These are phyloP conservation scores for Saccharomyces hybrid DNA, from an alignment of 1,139 yeast species.

Conservation along the genomic window DNA sequence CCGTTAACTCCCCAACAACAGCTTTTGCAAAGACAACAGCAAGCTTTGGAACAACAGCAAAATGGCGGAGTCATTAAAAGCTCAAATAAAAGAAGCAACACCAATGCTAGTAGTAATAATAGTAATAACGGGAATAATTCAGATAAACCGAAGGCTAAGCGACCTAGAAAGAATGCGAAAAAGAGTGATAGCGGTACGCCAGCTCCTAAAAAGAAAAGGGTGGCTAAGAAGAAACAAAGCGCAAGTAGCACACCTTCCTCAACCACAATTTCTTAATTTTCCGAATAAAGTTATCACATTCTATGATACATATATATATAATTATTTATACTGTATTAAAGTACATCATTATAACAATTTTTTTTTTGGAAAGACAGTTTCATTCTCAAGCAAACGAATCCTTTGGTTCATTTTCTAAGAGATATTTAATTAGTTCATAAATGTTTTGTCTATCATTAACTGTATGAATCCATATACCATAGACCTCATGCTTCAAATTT, in stretches of 20 bases:
- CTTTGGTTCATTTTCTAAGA: conserved; percentile 30
- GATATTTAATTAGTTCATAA: conserved; percentile 45
- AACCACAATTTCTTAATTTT: neutral
- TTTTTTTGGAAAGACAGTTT: neutral
- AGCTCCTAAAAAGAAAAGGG: conserved; percentile 24
- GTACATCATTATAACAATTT: conserved; percentile 1
- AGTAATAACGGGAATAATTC: conserved; percentile 8
- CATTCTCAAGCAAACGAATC: conserved; percentile 25
- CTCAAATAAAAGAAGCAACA: neutral
- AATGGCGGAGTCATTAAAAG: neutral
- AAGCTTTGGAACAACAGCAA: conserved; percentile 13
- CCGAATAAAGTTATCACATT: neutral
- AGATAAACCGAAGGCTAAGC: conserved; percentile 25
- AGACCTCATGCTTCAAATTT: conserved; percentile 67
- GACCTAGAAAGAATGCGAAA: conserved; percentile 26
- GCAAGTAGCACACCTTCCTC: conserved; percentile 22
- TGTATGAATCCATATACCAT: conserved; percentile 84
- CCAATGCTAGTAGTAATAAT: conserved; percentile 3
- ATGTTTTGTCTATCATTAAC: conserved; percentile 63
- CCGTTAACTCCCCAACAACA: conserved; percentile 28
- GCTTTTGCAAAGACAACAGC: conserved; percentile 18
- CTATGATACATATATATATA: conserved; percentile 1
- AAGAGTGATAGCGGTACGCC: conserved; percentile 17
- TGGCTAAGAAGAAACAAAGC: conserved; percentile 24
- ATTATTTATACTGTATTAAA: neutral